Percentiles rank a stretch among this genome's conserved stretches.
phyloP scores from a whole-genome alignment of 768 basidiomycete genomes.

The Lentinula guzmanii region DNA sequence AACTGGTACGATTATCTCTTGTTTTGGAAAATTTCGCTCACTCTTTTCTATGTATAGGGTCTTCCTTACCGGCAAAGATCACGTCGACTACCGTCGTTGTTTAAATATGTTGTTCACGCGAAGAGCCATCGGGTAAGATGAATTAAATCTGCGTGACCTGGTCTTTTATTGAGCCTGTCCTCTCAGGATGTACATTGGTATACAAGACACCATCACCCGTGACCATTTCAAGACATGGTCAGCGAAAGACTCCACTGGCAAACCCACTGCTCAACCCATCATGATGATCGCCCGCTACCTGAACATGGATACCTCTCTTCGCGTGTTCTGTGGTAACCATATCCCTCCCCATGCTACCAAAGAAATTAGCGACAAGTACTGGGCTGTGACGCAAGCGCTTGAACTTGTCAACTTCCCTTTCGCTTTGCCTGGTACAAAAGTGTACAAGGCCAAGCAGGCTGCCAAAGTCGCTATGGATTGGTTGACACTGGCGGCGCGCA shows the following conservation, averaged over 20 bases:
- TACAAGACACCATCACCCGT: slow-evolving; percentile 81
- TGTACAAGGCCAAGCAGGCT: slow-evolving; percentile 89
- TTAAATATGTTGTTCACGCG: slow-evolving; percentile 89
- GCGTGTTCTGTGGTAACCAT: slow-evolving; percentile 91
- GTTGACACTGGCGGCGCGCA: slow-evolving; percentile 72
- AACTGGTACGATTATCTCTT: slow-evolving; percentile 60
- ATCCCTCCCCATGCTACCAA: slow-evolving; percentile 72
- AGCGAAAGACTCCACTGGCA: slow-evolving; percentile 22
- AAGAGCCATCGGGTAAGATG: slow-evolving; percentile 27
- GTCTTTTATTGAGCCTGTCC: slow-evolving; percentile 1
- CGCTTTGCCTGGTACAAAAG: slow-evolving; percentile 91
- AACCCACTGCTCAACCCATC: slow-evolving; percentile 42
- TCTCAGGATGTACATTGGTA: slow-evolving; percentile 69
- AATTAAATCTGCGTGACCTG: neutral
- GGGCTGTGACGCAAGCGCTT: slow-evolving; percentile 90
- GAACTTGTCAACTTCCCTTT: slow-evolving; percentile 99
- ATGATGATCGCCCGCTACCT: slow-evolving; percentile 92
- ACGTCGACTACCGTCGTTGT: slow-evolving; percentile 90
- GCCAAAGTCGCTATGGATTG: slow-evolving; percentile 80
- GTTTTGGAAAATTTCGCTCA: neutral
- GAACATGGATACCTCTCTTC: slow-evolving; percentile 96
- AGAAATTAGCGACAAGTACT: slow-evolving; percentile 92
- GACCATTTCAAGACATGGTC: slow-evolving; percentile 72
- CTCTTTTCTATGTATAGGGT: slow-evolving; percentile 51
- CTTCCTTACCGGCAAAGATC: slow-evolving; percentile 91